These are phyloP conservation scores for Malus sylvestris DNA, from an alignment of 306 rosid genomes.

Conservation along the genomic window DNA sequence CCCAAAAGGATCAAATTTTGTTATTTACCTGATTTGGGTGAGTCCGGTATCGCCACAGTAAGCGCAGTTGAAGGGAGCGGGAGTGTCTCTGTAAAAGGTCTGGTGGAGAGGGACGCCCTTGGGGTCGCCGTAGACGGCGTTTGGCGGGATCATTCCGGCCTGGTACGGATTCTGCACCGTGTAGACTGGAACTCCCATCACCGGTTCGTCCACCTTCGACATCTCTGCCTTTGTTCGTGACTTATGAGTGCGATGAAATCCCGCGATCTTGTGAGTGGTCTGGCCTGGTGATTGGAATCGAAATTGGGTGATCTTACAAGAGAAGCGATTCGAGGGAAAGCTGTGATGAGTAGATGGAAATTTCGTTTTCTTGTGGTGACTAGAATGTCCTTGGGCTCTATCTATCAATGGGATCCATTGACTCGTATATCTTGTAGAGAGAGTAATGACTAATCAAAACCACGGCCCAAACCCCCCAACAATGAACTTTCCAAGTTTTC, in stretches of 20 bases:
- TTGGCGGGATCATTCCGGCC: slow-evolving; percentile 52
- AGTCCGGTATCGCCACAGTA: slow-evolving; percentile 48
- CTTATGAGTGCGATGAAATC: neutral
- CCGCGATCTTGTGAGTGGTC: neutral
- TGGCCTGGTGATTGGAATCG: neutral
- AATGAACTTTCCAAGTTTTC: neutral
- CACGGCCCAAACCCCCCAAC: neutral
- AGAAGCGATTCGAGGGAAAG: no score
- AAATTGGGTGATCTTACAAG: neutral
- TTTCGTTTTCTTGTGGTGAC: neutral
- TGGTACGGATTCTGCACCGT: slow-evolving; percentile 39
- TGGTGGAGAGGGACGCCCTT: slow-evolving; percentile 69
- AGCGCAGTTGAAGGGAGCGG: slow-evolving; percentile 76
- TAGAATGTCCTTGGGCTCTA: neutral
- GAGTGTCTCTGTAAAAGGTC: slow-evolving; percentile 80
- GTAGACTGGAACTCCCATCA: slow-evolving; percentile 56
- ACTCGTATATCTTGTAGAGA: neutral
- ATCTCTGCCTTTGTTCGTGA: neutral
- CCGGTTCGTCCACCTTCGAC: slow-evolving; percentile 24
- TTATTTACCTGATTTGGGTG: slow-evolving; percentile 41
- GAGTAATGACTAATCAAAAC: neutral
- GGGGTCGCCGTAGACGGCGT: slow-evolving; percentile 66
- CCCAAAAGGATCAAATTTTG: neutral
- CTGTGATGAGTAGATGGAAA: neutral
- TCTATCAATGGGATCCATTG: neutral